Base-by-base conservation (phyloP, 805 yeast species). In the Candida nanaspora region DNA sequence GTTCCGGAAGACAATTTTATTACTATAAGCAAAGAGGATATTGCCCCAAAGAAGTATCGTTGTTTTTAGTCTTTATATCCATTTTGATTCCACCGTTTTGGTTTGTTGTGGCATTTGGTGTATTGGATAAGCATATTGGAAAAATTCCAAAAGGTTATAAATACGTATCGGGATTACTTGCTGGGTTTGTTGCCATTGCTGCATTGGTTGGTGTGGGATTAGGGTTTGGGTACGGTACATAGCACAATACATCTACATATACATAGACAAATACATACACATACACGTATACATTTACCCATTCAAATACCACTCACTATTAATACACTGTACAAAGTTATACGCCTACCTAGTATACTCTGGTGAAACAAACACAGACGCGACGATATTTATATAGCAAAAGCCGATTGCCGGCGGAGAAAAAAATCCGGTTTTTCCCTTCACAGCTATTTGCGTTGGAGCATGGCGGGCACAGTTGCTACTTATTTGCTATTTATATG, bases 1-100 rank as follows among this genome's bases (percentile, higher is more conserved):
- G 32, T 33, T 26, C 6, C 39, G 34, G 19, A 33, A 21, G 32
- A 11, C 26, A 29, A 13, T 39, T 29, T 19, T 40, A 42, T 31
- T 39, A 39, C 27, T 26, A 36, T n/a, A 42, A 39, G 7, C 26
- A 39, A 32, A 20, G 16, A 26, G 11, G 6, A 4, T 23, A 23
- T 11, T 52, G 57, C 33, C 39, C 53, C 3, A 34, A 40, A 9
- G 14, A 35, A 1, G 44, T 41, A 7, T 57, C 58, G 1, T 19
- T 49, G 7, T 6, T 51, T 2, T 39, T 56, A 10, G 26, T 59
- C 2, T 26, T 52, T 3, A 16, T 48, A 14, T 50, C 60, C 4
- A 35, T 52, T 18, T 11, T 59, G 14, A 52, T 52, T 14, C 63
- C 63, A 11, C 62, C 64, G 8, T 49, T 59, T 33, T 54, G 56